A percentile compares a stretch with the other conserved stretches of the same genome.
Conservation (phyloP, 129 eudicot genomes). For the Arctium lappa region DNA sequence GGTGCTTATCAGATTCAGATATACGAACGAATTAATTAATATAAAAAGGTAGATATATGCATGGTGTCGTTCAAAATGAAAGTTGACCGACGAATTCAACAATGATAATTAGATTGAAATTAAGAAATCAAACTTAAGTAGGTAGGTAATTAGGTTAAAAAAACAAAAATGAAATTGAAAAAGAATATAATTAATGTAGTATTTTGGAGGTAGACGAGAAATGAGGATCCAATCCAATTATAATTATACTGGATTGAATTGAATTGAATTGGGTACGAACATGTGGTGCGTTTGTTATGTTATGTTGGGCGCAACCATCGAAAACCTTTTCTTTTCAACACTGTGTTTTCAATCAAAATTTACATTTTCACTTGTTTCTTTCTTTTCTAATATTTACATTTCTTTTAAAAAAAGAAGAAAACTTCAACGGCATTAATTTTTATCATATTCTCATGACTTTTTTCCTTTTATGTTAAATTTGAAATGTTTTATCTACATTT, state of each 20-base stretch:
- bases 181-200: neutral
- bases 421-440: too few relatives aligned
- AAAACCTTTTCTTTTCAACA: slow-evolving; percentile 21
- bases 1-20: slow-evolving; percentile 11
- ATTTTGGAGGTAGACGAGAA: neutral
- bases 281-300: slow-evolving; percentile 14
- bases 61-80: slow-evolving; percentile 4
- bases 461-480: too few relatives aligned
- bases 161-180: neutral
- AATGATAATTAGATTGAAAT: neutral
- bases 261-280: slow-evolving; percentile 27
- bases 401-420: too few relatives aligned
- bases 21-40: neutral
- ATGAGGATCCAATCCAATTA: slow-evolving; percentile 25
- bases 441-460: too few relatives aligned
- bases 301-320: slow-evolving; percentile 22
- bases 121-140: neutral
- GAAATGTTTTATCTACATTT: too few relatives aligned
- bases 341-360: neutral
- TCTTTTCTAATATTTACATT: too few relatives aligned
- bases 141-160: too few relatives aligned
- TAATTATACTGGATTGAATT: neutral
- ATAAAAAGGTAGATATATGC: neutral
- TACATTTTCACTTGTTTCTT: too few relatives aligned
- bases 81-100: neutral